Evolutionary conservation across 805 yeast species (phyloP), one percentile per base, ranked within the genome.

Genomic region (Isabelozyma gotoi): DNA sequence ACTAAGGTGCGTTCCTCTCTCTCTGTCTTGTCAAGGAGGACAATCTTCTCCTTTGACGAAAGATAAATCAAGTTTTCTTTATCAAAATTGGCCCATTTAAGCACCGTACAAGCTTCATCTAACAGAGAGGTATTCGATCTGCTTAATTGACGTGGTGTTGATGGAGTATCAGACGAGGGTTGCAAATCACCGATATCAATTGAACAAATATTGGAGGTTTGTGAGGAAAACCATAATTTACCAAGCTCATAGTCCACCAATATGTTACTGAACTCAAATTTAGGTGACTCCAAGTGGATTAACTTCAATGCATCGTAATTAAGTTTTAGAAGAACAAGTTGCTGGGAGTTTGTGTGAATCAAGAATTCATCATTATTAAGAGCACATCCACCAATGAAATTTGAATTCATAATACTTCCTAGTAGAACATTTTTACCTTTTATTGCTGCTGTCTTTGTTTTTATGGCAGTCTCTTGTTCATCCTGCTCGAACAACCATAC

Each of bases 361-460:
- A 73, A 45, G 8, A 74, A 33, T 38, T 73, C 74, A n/a, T 63
- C 65, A 15, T 51, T 57, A 43, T 63, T 67, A 19, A 71, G 41
- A 6, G 63, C 49, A 19, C 62, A 51, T 2, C 67, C 68, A 18
- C 70, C 67, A 3, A 76, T 67, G 52, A 84, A 84, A 42, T 72
- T 74, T n/a, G 74, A 67, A 44, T 75, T 73, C 12, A 80, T 61
- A 31, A 67, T 68, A 5, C 59, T 59, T 1, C 83, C 84, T 36
- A 85, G 60, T 0, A 84, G 63, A 1, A 79, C 80, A 50, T 78
- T 85, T 42, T 84, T 73, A 0, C 91, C 90, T 38, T 69, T 69
- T 7, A 85, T 60, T 7, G 69, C 63, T 10, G 46, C 40, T 4
- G 51, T 54, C 19, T 50, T 52, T 3, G 12, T 18, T 24, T 24